phyloP scores from a whole-genome alignment of 345 rosid species.

The Ceriops zippeliana region DNA sequence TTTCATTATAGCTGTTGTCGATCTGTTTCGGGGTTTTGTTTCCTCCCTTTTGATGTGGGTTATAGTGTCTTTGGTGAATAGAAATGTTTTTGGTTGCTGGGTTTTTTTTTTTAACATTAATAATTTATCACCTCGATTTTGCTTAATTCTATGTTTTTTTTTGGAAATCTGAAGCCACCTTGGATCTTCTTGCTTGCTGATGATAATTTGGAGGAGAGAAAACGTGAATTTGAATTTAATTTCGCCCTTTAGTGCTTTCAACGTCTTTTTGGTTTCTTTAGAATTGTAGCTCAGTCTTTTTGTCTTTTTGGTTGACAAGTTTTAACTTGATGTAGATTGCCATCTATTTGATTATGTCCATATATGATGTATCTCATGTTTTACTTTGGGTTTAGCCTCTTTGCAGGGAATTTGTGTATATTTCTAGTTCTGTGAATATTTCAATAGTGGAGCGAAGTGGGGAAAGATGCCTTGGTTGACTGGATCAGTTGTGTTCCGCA shows the following conservation, averaged over 20 bases:
- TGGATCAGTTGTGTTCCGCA: constrained; percentile 46
- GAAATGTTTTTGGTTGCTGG: background rate
- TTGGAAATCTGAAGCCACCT: background rate
- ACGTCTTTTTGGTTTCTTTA: background rate
- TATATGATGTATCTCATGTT: too few relatives aligned
- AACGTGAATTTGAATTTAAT: background rate
- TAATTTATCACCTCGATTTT: background rate
- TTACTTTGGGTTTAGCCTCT: too few relatives aligned
- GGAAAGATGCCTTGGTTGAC: constrained; percentile 70
- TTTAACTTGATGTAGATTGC: too few relatives aligned
- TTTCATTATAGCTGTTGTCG: too few relatives aligned
- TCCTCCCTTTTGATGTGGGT: too few relatives aligned
- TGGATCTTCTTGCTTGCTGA: background rate
- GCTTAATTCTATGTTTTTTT: background rate
- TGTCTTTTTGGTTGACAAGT: too few relatives aligned
- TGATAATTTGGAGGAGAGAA: background rate
- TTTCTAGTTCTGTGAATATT: background rate
- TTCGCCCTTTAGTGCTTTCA: background rate
- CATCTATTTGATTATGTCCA: too few relatives aligned
- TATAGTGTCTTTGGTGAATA: too few relatives aligned
- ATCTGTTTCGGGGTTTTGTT: too few relatives aligned
- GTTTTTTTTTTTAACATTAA: background rate
- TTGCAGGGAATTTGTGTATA: constrained; percentile 15
- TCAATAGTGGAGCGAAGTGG: constrained; percentile 16
- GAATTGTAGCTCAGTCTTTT: too few relatives aligned